phyloP scores from a whole-genome alignment of 805 yeast genomes.

The Yarrowia keelungensis region DNA sequence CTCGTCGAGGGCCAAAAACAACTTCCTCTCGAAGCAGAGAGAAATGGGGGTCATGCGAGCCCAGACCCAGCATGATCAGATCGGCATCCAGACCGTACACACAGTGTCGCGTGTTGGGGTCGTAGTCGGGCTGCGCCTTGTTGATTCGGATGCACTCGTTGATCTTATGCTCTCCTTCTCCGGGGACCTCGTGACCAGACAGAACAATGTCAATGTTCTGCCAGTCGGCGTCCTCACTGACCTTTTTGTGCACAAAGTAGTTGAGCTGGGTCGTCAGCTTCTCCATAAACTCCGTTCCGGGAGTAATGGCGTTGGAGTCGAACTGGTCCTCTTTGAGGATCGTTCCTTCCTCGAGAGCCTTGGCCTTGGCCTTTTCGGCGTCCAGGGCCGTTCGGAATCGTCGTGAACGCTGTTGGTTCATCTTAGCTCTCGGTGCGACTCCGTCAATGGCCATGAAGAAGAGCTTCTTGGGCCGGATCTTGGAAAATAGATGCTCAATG shows the following conservation, averaged over 20 bases:
- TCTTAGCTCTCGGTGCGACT: constrained; percentile 97
- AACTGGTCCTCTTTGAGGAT: constrained; percentile 87
- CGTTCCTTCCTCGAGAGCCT: constrained; percentile 75
- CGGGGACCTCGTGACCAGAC: constrained; percentile 96
- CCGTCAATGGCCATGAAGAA: constrained; percentile 98
- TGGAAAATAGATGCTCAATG: constrained; percentile 89
- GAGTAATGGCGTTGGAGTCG: constrained; percentile 92
- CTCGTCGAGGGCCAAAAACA: constrained; percentile 65
- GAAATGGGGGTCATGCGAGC: constrained; percentile 95
- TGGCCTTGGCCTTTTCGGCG: constrained; percentile 78
- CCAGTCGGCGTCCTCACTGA: constrained; percentile 88
- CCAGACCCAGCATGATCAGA: constrained; percentile 88
- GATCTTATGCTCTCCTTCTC: constrained; percentile 98
- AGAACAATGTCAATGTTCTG: constrained; percentile 74
- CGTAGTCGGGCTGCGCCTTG: constrained; percentile 74
- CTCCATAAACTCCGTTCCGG: constrained; percentile 97
- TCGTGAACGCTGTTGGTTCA: constrained; percentile 97
- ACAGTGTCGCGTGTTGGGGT: constrained; percentile 88
- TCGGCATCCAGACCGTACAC: constrained; percentile 97
- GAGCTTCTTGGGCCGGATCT: constrained; percentile 83
- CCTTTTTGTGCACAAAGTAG: constrained; percentile 86
- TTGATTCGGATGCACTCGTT: constrained; percentile 87
- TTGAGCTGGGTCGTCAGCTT: constrained; percentile 80
- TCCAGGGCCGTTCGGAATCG: constrained; percentile 93
- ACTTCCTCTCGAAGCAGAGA: constrained; percentile 95